Evolutionary conservation across 2,329 filamentous ascomycete species (phyloP).

Genomic region (Epichloe typhina): DNA sequence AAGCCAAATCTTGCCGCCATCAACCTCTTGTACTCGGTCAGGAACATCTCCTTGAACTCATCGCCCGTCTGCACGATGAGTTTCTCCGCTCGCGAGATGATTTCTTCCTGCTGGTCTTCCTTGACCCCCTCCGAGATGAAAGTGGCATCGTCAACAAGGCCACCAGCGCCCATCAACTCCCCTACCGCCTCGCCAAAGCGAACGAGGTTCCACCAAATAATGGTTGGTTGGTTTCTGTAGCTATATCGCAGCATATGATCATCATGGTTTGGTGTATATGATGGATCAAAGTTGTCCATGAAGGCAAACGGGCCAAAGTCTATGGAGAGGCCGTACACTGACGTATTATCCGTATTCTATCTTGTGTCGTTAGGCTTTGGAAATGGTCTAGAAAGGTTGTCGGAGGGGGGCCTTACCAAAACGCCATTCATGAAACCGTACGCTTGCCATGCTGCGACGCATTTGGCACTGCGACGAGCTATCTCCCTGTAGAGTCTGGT

Average conservation of each 20-base stretch:
- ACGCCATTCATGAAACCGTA: constrained; percentile 99
- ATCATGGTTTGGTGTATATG: constrained; percentile 94
- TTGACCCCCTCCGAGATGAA: constrained; percentile 62
- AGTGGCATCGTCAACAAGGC: constrained; percentile 52
- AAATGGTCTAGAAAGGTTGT: not conserved
- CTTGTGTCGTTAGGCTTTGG: constrained; percentile 10
- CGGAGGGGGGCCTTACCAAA: constrained; percentile 29
- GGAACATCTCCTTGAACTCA: constrained; percentile 78
- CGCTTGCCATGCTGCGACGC: constrained; percentile 88
- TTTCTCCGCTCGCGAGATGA: constrained; percentile 69
- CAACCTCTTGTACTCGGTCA: constrained; percentile 76
- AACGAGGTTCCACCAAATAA: constrained; percentile 98
- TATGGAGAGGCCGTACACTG: constrained; percentile 73
- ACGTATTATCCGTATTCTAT: constrained; percentile 90
- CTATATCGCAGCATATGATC: constrained; percentile 77
- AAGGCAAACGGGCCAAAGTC: constrained; percentile 97
- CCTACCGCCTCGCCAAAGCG: constrained; percentile 80
- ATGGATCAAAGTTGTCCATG: constrained; percentile 89
- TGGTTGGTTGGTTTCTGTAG: constrained; percentile 86
- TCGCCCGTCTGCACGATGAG: constrained; percentile 71
- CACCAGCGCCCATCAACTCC: constrained; percentile 71
- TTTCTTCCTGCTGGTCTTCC: constrained; percentile 46
- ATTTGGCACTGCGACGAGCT: constrained; percentile 69
- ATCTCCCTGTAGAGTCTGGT: constrained; percentile 79
- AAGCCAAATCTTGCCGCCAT: constrained; percentile 75